Evolutionary conservation across 2,329 filamentous ascomycete species (phyloP).

Genomic region (Magnaporthiopsis poae): DNA sequence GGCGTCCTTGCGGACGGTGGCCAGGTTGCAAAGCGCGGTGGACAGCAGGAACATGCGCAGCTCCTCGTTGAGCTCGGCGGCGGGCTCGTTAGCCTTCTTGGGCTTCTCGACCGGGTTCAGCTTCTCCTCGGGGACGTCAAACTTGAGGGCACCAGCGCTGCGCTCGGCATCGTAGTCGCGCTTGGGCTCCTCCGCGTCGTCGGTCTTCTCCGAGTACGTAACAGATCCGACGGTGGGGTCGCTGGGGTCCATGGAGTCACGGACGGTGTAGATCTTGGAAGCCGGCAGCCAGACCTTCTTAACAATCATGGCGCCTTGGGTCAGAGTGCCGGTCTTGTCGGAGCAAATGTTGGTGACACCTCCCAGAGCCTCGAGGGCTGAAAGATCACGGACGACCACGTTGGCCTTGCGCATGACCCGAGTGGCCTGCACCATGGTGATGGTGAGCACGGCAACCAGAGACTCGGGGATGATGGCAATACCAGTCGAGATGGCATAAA

Average conservation of each 20-base stretch:
- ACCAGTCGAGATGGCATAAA: constrained; percentile 52
- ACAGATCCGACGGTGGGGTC: constrained; percentile 52
- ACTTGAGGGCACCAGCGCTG: constrained; percentile 49
- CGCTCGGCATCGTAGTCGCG: constrained; percentile 51
- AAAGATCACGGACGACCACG: constrained; percentile 56
- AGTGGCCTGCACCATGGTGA: constrained; percentile 59
- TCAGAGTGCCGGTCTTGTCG: constrained; percentile 63
- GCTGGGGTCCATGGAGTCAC: constrained; percentile 49
- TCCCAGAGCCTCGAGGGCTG: constrained; percentile 58
- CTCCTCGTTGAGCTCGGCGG: constrained; percentile 36
- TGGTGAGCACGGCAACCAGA: constrained; percentile 59
- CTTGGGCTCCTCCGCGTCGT: constrained; percentile 20
- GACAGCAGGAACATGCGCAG: constrained; percentile 43
- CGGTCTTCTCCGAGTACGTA: constrained; percentile 29
- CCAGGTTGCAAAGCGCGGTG: constrained; percentile 55
- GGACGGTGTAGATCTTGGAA: constrained; percentile 48
- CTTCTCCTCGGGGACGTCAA: constrained; percentile 52
- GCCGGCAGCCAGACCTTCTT: constrained; percentile 56
- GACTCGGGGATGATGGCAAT: constrained; percentile 58
- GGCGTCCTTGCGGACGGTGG: constrained; percentile 47
- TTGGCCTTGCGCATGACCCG: constrained; percentile 55
- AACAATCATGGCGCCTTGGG: constrained; percentile 60
- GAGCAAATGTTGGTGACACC: constrained; percentile 65
- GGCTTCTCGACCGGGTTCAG: constrained; percentile 28
- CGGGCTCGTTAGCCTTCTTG: constrained; percentile 23